A percentile compares a stretch with the other conserved stretches of the same genome.
Evolutionary conservation across 2,329 filamentous ascomycete species (phyloP).

Genomic region (Tetracladium maxilliforme): DNA sequence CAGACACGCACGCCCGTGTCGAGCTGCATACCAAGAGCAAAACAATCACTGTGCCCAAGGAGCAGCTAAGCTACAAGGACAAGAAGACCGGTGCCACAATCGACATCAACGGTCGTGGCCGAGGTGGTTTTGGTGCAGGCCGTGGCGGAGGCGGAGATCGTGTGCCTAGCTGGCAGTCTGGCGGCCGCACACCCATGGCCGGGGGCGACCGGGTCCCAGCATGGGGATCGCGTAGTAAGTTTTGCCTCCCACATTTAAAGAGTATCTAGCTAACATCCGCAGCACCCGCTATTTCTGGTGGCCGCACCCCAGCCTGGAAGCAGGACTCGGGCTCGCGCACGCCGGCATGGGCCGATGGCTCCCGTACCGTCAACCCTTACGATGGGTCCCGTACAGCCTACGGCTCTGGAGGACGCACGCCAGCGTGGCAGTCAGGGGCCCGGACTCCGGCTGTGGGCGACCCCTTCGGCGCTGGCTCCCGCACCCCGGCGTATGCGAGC

Average conservation of each 20-base stretch:
- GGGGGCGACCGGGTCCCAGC: slow-evolving; percentile 56
- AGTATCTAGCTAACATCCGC: slow-evolving; percentile 21
- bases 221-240: slow-evolving; percentile 58
- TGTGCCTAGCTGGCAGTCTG: slow-evolving; percentile 44
- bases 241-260: slow-evolving; percentile 5
- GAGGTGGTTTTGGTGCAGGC: slow-evolving; percentile 22
- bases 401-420: slow-evolving; percentile 56
- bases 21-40: slow-evolving; percentile 94
- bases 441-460: slow-evolving; percentile 51
- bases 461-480: slow-evolving; percentile 48
- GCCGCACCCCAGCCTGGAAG: slow-evolving; percentile 50
- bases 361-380: slow-evolving; percentile 54
- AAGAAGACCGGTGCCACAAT: slow-evolving; percentile 65
- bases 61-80: slow-evolving; percentile 75
- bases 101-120: slow-evolving; percentile 43
- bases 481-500: slow-evolving; percentile 41
- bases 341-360: slow-evolving; percentile 57
- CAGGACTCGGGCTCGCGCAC: slow-evolving; percentile 38
- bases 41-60: slow-evolving; percentile 71
- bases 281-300: slow-evolving; percentile 39
- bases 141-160: slow-evolving; percentile 27
- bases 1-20: slow-evolving; percentile 71
- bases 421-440: slow-evolving; percentile 65
- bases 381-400: slow-evolving; percentile 67
- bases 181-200: slow-evolving; percentile 54